Percentiles rank a stretch among this genome's conserved stretches.
phyloP scores from a whole-genome alignment of 139 green algal species.

The Tetratostichococcus sp. region DNA sequence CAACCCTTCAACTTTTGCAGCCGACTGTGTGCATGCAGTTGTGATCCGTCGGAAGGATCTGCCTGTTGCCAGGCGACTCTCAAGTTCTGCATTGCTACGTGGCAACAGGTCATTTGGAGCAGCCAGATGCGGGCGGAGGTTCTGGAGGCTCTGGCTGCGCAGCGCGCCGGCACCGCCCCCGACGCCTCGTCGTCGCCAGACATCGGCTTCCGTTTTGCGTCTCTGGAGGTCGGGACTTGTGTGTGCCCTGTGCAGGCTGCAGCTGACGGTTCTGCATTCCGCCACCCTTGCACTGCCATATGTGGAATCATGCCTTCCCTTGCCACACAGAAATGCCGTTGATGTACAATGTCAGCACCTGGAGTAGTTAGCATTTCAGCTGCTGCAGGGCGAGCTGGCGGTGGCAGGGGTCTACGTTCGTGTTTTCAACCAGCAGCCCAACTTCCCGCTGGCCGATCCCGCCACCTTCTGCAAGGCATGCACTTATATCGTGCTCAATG shows the following conservation, averaged over 20 bases:
- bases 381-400: slow-evolving; percentile 65
- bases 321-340: no score
- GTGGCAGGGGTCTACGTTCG: slow-evolving; percentile 87
- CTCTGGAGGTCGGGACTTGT: slow-evolving; percentile 10
- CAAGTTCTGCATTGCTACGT: no score
- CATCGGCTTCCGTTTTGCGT: slow-evolving; percentile 13
- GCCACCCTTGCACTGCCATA: no score
- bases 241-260: no score
- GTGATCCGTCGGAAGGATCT: no score
- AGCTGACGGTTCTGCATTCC: no score
- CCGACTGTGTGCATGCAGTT: no score
- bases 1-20: no score
- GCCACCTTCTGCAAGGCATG: slow-evolving; percentile 66
- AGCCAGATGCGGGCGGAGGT: slow-evolving; percentile 75
- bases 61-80: no score
- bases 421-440: slow-evolving; percentile 72
- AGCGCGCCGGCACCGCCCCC: slow-evolving; percentile 6
- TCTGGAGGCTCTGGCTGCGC: slow-evolving; percentile 39
- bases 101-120: slow-evolving; percentile 83
- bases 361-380: slow-evolving; percentile 10
- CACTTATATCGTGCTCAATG: no score
- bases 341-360: no score
- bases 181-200: not conserved
- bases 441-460: slow-evolving; percentile 47
- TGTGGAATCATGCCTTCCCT: no score